These are phyloP conservation scores for Fusarium sp. DNA, from an alignment of 2,329 filamentous ascomycete species.

Conservation along the genomic window DNA sequence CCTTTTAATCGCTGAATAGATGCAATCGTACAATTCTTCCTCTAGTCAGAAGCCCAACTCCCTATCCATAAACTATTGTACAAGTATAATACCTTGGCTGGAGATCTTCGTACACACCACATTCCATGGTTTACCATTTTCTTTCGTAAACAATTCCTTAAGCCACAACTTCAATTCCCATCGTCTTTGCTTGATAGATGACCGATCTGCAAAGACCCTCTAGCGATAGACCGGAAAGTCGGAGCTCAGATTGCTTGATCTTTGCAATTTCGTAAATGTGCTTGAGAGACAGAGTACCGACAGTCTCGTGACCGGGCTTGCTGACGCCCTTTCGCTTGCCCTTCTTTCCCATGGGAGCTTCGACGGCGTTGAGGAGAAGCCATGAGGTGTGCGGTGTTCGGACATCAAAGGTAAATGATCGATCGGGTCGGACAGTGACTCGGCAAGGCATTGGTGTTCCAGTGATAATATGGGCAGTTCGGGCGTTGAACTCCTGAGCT, in stretches of 20 bases:
- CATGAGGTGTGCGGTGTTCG: constrained; percentile 96
- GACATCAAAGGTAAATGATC: constrained; percentile 92
- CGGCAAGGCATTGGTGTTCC: constrained; percentile 92
- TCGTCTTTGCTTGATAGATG: constrained; percentile 80
- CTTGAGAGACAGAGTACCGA: constrained; percentile 92
- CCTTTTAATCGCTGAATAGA: neutral
- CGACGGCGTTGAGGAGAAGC: constrained; percentile 85
- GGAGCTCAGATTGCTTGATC: constrained; percentile 87
- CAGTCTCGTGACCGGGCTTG: constrained; percentile 78
- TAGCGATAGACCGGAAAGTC: constrained; percentile 77
- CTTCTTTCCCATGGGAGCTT: constrained; percentile 76
- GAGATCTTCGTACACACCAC: constrained; percentile 33
- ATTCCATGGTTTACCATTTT: constrained; percentile 12
- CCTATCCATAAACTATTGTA: constrained; percentile 43
- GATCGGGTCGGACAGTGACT: constrained; percentile 91
- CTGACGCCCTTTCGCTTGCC: constrained; percentile 82
- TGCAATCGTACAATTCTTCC: constrained; percentile 33
- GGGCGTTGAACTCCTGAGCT: constrained; percentile 91
- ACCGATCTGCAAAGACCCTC: constrained; percentile 79
- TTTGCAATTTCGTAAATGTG: constrained; percentile 98
- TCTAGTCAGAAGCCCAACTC: constrained; percentile 11
- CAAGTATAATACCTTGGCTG: constrained; percentile 35
- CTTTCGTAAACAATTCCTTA: constrained; percentile 51
- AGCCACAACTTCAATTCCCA: constrained; percentile 78
- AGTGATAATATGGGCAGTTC: constrained; percentile 83